These are phyloP conservation scores for Mycena latifolia DNA, from an alignment of 768 basidiomycete species.

Conservation along the genomic window DNA sequence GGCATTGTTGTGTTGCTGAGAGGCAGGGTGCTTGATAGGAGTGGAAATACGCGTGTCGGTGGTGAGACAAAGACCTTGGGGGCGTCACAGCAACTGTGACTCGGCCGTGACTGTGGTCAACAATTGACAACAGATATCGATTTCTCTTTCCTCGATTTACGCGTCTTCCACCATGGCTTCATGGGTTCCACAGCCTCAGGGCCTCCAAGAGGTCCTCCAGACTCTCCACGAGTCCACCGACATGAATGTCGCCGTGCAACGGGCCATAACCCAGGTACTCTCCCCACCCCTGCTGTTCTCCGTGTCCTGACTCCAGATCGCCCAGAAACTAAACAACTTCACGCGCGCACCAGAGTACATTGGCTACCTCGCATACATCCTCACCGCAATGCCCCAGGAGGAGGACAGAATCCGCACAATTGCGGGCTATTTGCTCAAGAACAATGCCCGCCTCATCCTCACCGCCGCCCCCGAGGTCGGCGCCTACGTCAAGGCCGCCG, in stretches of 20 bases:
- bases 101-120: too few species aligned
- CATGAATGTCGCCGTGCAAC: conserved; percentile 80
- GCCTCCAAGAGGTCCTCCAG: conserved; percentile 91
- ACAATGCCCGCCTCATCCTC: conserved; percentile 87
- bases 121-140: too few species aligned
- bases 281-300: conserved; percentile 29
- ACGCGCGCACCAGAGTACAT: conserved; percentile 94
- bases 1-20: too few species aligned
- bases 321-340: conserved; percentile 88
- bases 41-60: too few species aligned
- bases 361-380: conserved; percentile 95
- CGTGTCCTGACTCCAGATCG: conserved; percentile 13
- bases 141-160: conserved; percentile 41
- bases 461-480: conserved; percentile 74
- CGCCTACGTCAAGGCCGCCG: conserved; percentile 79
- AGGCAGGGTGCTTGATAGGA: too few species aligned
- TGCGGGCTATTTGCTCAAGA: conserved; percentile 97
- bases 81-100: too few species aligned
- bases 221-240: conserved; percentile 94
- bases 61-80: too few species aligned
- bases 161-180: conserved; percentile 67
- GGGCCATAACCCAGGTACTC: conserved; percentile 83
- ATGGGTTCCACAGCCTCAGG: conserved; percentile 89
- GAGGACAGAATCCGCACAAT: conserved; percentile 95
- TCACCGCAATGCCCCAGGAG: conserved; percentile 83